phyloP scores from a whole-genome alignment of 768 basidiomycete species.

The Baorangia bicolor region DNA sequence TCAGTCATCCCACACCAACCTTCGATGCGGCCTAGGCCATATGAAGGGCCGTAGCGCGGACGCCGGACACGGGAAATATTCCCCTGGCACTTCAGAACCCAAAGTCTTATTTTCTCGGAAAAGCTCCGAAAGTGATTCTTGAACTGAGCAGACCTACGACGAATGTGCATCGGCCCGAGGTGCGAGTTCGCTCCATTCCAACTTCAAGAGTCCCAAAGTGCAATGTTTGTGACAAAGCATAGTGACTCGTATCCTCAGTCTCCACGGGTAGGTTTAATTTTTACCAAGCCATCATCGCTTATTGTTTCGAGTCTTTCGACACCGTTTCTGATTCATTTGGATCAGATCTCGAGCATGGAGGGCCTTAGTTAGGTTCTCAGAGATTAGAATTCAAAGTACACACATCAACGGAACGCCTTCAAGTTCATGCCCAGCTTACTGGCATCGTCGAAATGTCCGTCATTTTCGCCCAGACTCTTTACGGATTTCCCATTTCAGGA shows the following conservation, averaged over 20 bases:
- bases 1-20: not conserved
- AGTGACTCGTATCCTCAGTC: not conserved
- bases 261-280: not conserved
- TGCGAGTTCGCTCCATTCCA: not conserved
- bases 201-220: not conserved
- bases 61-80: not conserved
- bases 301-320: not conserved
- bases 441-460: conserved; percentile 15
- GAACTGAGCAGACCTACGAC: not conserved
- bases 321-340: not conserved
- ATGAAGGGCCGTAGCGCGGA: not conserved
- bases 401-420: not conserved
- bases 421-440: not conserved
- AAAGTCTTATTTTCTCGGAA: not conserved
- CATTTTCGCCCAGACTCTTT: conserved; percentile 20
- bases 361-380: no score
- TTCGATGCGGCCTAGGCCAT: not conserved
- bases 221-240: not conserved
- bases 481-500: conserved; percentile 9
- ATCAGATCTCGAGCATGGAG: conserved; percentile 4
- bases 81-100: not conserved
- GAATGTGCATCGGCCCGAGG: not conserved
- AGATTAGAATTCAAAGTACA: not conserved
- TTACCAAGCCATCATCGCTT: not conserved
- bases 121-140: not conserved